These are phyloP conservation scores for Amanita rubescens DNA, from an alignment of 768 basidiomycete species.

Conservation along the genomic window DNA sequence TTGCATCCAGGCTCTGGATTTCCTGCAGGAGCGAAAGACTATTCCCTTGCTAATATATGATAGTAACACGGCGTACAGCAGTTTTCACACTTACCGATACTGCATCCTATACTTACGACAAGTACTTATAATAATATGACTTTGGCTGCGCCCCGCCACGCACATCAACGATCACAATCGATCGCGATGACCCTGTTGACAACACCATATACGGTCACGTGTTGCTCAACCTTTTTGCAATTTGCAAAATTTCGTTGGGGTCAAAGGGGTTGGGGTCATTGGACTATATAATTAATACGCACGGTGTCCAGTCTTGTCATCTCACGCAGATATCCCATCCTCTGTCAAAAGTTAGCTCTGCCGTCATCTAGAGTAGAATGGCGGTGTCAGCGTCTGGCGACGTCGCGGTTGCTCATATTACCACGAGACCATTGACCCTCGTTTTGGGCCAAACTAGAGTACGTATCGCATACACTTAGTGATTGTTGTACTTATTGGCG, in stretches of 20 bases:
- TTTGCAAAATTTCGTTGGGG: slow-evolving; percentile 35
- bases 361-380: slow-evolving; percentile 24
- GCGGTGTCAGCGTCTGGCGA: slow-evolving; percentile 30
- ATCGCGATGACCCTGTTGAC: neutral
- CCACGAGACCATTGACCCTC: slow-evolving; percentile 44
- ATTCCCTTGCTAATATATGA: neutral
- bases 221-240: slow-evolving; percentile 17
- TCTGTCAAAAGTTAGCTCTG: slow-evolving; percentile 16
- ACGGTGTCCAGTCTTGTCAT: slow-evolving; percentile 16
- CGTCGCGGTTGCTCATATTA: slow-evolving; percentile 25
- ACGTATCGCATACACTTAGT: slow-evolving; percentile 18
- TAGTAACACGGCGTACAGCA: neutral
- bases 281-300: slow-evolving; percentile 29
- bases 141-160: neutral
- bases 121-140: neutral
- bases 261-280: slow-evolving; percentile 35
- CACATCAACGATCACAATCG: neutral
- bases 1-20: neutral
- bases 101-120: neutral
- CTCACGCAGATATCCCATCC: slow-evolving; percentile 12
- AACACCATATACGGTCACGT: slow-evolving; percentile 6
- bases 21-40: neutral
- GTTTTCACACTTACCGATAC: neutral
- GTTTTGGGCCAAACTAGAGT: slow-evolving; percentile 46
- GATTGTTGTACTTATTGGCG: slow-evolving; percentile 6